A percentile compares a stretch with the other conserved stretches of the same genome.
Evolutionary conservation across 1,284 basidiomycete genomes (phyloP).

Genomic region (Cronartium ribicola): DNA sequence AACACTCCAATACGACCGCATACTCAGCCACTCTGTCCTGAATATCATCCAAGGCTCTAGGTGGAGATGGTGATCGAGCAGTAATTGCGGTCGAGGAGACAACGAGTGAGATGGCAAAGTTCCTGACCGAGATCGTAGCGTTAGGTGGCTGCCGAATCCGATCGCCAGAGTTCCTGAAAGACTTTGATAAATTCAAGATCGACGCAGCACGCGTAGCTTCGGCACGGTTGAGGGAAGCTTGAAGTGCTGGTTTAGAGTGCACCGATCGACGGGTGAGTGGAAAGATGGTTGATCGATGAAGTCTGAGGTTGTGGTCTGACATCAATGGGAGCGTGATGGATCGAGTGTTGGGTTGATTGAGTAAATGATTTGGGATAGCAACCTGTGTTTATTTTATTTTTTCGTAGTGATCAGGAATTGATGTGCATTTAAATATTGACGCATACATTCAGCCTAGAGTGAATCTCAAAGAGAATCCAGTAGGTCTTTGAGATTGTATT

Average conservation of each 20-base stretch:
- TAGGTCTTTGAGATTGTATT: not conserved
- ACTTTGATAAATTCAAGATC: slow-evolving; percentile 33
- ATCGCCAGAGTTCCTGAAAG: not conserved
- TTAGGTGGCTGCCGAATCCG: not conserved
- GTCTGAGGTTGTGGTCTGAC: slow-evolving; percentile 17
- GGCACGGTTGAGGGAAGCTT: slow-evolving; percentile 10
- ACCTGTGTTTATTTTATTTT: not conserved
- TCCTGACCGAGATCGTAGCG: slow-evolving; percentile 27
- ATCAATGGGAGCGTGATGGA: slow-evolving; percentile 26
- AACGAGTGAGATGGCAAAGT: slow-evolving; percentile 31
- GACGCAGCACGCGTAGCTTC: slow-evolving; percentile 16
- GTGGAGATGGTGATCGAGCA: not conserved
- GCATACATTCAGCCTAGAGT: too few relatives aligned
- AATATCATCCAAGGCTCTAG: not conserved
- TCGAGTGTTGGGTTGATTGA: slow-evolving; percentile 1
- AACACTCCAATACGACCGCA: slow-evolving; percentile 31
- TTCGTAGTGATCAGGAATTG: not conserved
- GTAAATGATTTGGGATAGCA: slow-evolving; percentile 18
- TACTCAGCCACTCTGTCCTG: slow-evolving; percentile 23
- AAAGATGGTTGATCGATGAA: slow-evolving; percentile 17
- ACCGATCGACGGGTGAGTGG: slow-evolving; percentile 30
- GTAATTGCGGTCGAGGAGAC: slow-evolving; percentile 1
- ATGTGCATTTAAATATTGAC: not conserved
- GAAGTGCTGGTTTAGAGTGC: slow-evolving; percentile 19
- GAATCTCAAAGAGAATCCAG: not conserved